A percentile compares a stretch with the other conserved stretches of the same genome.
These are phyloP conservation scores for Furcasterigmium furcatum DNA, from an alignment of 2,329 filamentous ascomycete species.

Conservation along the genomic window DNA sequence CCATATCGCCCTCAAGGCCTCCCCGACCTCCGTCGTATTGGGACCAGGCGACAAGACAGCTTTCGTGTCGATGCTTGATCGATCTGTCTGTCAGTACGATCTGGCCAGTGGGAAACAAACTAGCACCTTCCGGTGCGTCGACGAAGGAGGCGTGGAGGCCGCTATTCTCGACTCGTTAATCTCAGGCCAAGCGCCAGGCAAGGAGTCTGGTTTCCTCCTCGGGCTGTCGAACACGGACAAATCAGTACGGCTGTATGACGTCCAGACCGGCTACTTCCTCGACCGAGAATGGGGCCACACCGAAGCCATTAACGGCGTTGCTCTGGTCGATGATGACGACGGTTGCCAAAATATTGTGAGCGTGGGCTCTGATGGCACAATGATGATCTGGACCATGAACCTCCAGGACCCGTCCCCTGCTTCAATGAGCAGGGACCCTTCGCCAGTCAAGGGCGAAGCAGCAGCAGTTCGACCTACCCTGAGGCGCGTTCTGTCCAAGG, in stretches of 20 bases:
- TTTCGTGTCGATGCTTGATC: slow-evolving; percentile 58
- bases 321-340: slow-evolving; percentile 61
- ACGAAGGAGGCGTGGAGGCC: slow-evolving; percentile 75
- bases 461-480: slow-evolving; percentile 68
- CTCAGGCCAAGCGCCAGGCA: slow-evolving; percentile 53
- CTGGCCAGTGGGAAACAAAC: slow-evolving; percentile 66
- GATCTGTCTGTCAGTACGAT: slow-evolving; percentile 59
- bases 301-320: slow-evolving; percentile 84
- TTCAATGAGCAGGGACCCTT: slow-evolving; percentile 47
- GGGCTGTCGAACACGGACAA: slow-evolving; percentile 96
- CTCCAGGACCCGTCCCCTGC: slow-evolving; percentile 39
- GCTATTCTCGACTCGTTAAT: slow-evolving; percentile 80
- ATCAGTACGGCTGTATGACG: slow-evolving; percentile 86
- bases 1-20: slow-evolving; percentile 79
- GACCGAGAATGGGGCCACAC: slow-evolving; percentile 94
- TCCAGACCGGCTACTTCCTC: slow-evolving; percentile 71
- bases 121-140: slow-evolving; percentile 76
- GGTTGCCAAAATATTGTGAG: slow-evolving; percentile 62
- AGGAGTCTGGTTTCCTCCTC: slow-evolving; percentile 64
- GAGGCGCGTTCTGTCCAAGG: slow-evolving; percentile 80
- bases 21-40: slow-evolving; percentile 80
- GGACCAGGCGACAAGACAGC: slow-evolving; percentile 57
- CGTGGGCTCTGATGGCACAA: slow-evolving; percentile 74
- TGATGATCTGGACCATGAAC: slow-evolving; percentile 73
- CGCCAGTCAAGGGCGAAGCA: slow-evolving; percentile 46